phyloP scores from a whole-genome alignment of 345 rosid species.

The Eucalyptus virginea region DNA sequence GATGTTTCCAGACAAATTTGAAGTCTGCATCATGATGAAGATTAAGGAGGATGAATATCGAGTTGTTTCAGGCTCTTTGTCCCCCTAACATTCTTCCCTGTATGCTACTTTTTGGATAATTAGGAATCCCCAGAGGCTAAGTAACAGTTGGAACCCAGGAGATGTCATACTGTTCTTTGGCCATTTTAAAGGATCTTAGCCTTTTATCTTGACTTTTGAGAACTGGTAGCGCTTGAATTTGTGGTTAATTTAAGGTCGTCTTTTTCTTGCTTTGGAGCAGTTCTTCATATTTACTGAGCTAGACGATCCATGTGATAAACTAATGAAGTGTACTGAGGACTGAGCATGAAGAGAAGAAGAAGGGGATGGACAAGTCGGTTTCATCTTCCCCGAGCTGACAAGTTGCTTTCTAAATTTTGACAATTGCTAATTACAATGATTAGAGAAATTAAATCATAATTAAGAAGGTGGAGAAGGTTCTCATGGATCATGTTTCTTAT shows the following conservation, averaged over 20 bases:
- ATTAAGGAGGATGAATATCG: neutral
- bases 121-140: neutral
- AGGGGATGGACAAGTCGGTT: neutral
- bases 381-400: neutral
- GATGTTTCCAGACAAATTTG: neutral
- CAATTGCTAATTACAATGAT: neutral
- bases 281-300: neutral
- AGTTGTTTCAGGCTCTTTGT: neutral
- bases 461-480: neutral
- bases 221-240: neutral
- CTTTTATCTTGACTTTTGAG: neutral
- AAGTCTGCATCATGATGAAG: neutral
- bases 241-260: neutral
- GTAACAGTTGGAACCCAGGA: neutral
- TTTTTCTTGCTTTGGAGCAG: neutral
- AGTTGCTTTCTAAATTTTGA: neutral
- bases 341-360: neutral
- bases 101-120: neutral
- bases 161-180: neutral
- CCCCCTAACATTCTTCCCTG: neutral
- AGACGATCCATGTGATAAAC: neutral
- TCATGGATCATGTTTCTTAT: neutral
- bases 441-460: neutral
- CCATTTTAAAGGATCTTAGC: neutral
- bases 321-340: neutral